Evolutionary conservation across 2,329 filamentous ascomycete genomes (phyloP).

Genomic region (Penicillium sp.): DNA sequence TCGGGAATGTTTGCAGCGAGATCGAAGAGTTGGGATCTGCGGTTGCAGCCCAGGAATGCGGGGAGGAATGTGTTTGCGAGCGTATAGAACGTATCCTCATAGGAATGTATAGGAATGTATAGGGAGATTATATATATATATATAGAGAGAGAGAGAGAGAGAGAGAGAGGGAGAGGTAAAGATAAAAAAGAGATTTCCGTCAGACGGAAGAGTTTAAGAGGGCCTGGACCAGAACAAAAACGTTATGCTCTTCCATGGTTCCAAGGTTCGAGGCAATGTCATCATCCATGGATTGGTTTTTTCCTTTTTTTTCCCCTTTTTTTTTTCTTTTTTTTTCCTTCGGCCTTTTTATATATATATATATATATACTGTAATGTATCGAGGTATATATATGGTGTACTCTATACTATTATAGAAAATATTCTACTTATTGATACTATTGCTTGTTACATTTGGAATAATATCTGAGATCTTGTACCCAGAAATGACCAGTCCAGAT

Average conservation of each 20-base stretch:
- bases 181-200: neutral
- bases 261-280: slow-evolving; percentile 1
- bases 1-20: slow-evolving; percentile 15
- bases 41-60: slow-evolving; percentile 14
- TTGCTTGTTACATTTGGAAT: neutral
- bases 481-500: slow-evolving; percentile 6
- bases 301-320: neutral
- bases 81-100: neutral
- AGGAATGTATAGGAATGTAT: neutral
- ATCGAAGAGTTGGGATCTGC: slow-evolving; percentile 16
- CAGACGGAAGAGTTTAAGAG: neutral
- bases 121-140: too few relatives aligned
- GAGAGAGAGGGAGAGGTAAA: neutral
- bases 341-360: too few relatives aligned
- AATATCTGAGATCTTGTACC: neutral
- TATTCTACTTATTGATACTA: neutral
- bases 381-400: neutral
- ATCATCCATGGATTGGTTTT: neutral
- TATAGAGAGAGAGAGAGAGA: neutral
- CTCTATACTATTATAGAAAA: neutral
- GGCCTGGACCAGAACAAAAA: neutral
- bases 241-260: neutral
- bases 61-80: slow-evolving; percentile 6
- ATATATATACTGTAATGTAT: neutral
- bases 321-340: neutral